These are phyloP conservation scores for Phanerochaete sordida DNA, from an alignment of 768 basidiomycete genomes.

Conservation along the genomic window DNA sequence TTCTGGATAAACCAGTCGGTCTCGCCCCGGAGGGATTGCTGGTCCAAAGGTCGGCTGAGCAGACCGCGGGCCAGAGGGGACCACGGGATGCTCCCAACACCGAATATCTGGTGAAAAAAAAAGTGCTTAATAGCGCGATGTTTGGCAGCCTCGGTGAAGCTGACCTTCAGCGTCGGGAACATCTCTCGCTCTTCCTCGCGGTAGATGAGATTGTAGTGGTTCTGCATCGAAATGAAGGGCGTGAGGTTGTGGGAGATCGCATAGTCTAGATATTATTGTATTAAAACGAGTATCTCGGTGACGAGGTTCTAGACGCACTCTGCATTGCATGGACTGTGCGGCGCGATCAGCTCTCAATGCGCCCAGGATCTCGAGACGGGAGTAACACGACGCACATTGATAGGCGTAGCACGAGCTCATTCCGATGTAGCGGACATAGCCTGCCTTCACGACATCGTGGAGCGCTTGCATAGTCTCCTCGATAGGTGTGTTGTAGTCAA, in stretches of 20 bases:
- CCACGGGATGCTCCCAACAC: constrained; percentile 39
- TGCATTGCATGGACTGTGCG: constrained; percentile 31
- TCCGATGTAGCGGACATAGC: constrained; percentile 41
- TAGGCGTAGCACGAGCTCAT: constrained; percentile 36
- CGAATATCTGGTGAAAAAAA: constrained; percentile 29
- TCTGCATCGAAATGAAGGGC: constrained; percentile 48
- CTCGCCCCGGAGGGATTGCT: constrained; percentile 22
- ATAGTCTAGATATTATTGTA: no score
- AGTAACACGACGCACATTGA: constrained; percentile 31
- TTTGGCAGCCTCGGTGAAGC: no score
- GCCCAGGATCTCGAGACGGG: no score
- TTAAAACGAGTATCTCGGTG: no score
- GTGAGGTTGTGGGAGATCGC: constrained; percentile 22
- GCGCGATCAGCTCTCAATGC: no score
- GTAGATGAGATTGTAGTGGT: constrained; percentile 40
- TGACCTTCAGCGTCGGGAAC: constrained; percentile 32
- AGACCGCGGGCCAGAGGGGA: constrained; percentile 34
- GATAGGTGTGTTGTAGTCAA: constrained; percentile 37
- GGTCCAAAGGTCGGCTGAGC: constrained; percentile 24
- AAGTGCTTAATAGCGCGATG: background rate
- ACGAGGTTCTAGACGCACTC: constrained; percentile 18
- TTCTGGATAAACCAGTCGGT: constrained; percentile 20
- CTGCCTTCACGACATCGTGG: constrained; percentile 43
- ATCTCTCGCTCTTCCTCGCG: constrained; percentile 43
- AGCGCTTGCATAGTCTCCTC: constrained; percentile 45